Evolutionary conservation across 1,284 basidiomycete genomes (phyloP).

Genomic region (Athelia sp.): DNA sequence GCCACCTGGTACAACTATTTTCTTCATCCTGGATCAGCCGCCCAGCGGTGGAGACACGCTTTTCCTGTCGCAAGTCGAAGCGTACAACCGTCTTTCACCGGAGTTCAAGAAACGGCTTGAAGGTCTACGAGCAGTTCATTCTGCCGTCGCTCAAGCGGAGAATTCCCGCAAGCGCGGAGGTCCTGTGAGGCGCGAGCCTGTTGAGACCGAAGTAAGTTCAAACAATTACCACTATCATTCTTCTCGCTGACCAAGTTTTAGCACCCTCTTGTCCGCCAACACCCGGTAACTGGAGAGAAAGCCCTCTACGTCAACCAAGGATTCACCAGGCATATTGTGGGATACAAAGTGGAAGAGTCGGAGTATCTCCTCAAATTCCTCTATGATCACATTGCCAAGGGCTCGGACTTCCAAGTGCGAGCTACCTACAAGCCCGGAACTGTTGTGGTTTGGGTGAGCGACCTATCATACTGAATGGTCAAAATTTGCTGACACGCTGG

Average conservation of each 20-base stretch:
- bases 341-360: slow-evolving; percentile 63
- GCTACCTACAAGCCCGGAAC: slow-evolving; percentile 39
- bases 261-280: slow-evolving; percentile 50
- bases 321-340: slow-evolving; percentile 62
- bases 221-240: too few species aligned
- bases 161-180: slow-evolving; percentile 43
- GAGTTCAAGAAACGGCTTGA: slow-evolving; percentile 62
- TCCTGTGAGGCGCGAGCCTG: slow-evolving; percentile 57
- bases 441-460: slow-evolving; percentile 42
- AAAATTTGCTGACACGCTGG: not conserved
- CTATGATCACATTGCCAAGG: slow-evolving; percentile 47
- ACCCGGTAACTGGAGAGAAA: slow-evolving; percentile 67
- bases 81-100: slow-evolving; percentile 68
- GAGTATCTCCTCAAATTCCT: slow-evolving; percentile 60
- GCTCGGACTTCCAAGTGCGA: slow-evolving; percentile 42
- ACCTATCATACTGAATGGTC: not conserved
- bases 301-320: slow-evolving; percentile 62
- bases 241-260: too few species aligned
- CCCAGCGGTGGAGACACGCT: slow-evolving; percentile 53
- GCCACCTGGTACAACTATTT: slow-evolving; percentile 55
- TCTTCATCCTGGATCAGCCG: slow-evolving; percentile 47
- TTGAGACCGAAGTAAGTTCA: slow-evolving; percentile 42
- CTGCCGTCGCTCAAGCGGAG: slow-evolving; percentile 57
- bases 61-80: slow-evolving; percentile 55
- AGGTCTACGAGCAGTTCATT: slow-evolving; percentile 59